Conservation (phyloP, 495 filamentous ascomycete genomes). For the Aspergillus baeticus region DNA sequence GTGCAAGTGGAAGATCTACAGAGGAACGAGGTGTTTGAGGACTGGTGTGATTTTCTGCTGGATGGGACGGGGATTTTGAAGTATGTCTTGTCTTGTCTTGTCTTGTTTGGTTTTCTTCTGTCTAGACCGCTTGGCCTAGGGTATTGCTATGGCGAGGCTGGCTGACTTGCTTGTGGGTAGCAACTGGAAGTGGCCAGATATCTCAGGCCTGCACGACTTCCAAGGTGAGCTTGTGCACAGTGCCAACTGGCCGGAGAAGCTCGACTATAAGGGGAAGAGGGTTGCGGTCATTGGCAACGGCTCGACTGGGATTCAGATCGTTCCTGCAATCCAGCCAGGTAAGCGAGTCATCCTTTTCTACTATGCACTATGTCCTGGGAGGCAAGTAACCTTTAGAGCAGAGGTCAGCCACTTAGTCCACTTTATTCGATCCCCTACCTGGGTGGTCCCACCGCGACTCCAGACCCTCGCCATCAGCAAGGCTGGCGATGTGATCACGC, state of each 20-base stretch:
- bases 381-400: no score
- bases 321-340: conserved; percentile 38
- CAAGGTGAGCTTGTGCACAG: conserved; percentile 47
- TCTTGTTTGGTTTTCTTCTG: no score
- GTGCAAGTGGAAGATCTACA: conserved; percentile 22
- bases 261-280: conserved; percentile 41
- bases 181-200: conserved; percentile 40
- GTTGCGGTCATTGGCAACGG: conserved; percentile 51
- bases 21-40: conserved; percentile 27
- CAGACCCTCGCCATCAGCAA: no score
- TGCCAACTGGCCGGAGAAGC: conserved; percentile 40
- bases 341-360: no score
- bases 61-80: conserved; percentile 50
- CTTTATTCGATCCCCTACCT: conserved; percentile 24
- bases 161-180: no score
- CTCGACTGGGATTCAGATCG: conserved; percentile 46
- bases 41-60: conserved; percentile 38
- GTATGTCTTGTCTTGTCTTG: conserved; percentile 17
- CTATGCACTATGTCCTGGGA: no score
- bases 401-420: conserved; percentile 27
- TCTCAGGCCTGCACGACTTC: conserved; percentile 44
- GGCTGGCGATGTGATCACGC: background rate
- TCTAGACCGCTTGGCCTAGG: no score
- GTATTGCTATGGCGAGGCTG: no score
- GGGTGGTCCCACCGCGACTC: conserved; percentile 13